These are phyloP conservation scores for Pseudozyma sp. DNA, from an alignment of 1,284 basidiomycete species.

Conservation along the genomic window DNA sequence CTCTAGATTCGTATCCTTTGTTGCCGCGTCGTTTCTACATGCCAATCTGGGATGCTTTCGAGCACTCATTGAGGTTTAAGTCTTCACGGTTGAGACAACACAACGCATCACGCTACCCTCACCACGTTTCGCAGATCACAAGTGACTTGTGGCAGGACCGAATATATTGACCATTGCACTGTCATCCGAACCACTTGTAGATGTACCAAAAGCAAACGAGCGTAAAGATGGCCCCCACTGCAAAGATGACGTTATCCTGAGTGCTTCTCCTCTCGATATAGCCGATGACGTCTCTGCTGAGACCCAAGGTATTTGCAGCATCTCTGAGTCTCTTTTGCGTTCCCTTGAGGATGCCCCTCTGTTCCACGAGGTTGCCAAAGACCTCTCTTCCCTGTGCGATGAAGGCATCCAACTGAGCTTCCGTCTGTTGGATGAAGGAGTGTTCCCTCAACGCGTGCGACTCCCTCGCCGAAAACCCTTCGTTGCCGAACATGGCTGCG, in stretches of 20 bases:
- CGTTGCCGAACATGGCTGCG: conserved; percentile 61
- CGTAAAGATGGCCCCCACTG: conserved; percentile 62
- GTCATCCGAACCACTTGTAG: conserved; percentile 62
- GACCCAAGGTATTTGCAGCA: conserved; percentile 64
- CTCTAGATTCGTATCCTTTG: no score
- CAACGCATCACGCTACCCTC: no score
- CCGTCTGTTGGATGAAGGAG: conserved; percentile 65
- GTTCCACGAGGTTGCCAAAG: conserved; percentile 67
- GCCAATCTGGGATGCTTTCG: no score
- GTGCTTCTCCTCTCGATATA: conserved; percentile 66
- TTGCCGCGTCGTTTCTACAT: no score
- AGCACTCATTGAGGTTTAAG: no score
- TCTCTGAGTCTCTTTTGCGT: conserved; percentile 62
- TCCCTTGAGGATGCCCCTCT: conserved; percentile 64
- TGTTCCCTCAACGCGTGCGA: conserved; percentile 66
- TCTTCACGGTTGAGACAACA: no score
- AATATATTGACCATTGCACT: neutral
- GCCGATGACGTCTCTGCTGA: conserved; percentile 66
- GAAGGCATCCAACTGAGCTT: conserved; percentile 65
- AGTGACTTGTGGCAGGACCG: no score
- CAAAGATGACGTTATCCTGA: conserved; percentile 67
- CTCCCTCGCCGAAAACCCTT: conserved; percentile 53
- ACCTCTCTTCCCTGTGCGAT: conserved; percentile 66
- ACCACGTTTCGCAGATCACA: no score
- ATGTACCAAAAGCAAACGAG: conserved; percentile 67